Evolutionary conservation across 441 rosid genomes (phyloP).

Genomic region (Bruguiera hainesii): DNA sequence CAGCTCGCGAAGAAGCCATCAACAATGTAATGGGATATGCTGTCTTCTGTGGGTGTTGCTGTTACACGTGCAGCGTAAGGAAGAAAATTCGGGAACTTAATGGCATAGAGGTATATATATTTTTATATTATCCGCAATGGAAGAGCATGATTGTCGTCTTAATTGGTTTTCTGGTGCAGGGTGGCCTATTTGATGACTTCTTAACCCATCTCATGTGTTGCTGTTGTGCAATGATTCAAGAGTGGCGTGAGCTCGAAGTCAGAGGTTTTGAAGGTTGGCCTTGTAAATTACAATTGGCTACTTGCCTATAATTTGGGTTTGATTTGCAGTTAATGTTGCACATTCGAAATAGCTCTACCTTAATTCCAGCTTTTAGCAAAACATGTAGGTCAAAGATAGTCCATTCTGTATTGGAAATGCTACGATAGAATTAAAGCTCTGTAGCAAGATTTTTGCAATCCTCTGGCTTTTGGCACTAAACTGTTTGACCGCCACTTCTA

Average conservation of each 20-base stretch:
- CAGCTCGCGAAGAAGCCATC: slow-evolving; percentile 36
- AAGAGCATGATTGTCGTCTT: background rate
- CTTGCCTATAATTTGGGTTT: background rate
- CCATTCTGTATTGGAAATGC: too few species aligned
- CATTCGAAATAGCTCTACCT: background rate
- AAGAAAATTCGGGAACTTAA: slow-evolving; percentile 25
- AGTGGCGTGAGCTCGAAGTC: slow-evolving; percentile 40
- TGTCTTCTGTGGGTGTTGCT: slow-evolving; percentile 39
- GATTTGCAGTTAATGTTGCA: background rate
- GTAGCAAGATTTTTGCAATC: too few species aligned
- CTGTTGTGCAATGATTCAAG: slow-evolving; percentile 49
- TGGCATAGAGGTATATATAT: slow-evolving; percentile 25
- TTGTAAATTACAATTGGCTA: background rate
- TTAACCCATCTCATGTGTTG: slow-evolving; percentile 40
- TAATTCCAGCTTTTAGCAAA: too few species aligned
- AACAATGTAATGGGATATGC: slow-evolving; percentile 27
- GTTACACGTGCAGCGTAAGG: slow-evolving; percentile 35
- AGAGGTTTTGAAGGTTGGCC: slow-evolving; percentile 28
- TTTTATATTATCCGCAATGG: background rate
- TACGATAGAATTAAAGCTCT: too few species aligned
- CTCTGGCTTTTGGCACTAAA: too few species aligned
- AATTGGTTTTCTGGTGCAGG: slow-evolving; percentile 18
- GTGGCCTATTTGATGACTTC: slow-evolving; percentile 36
- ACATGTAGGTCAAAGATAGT: too few species aligned
- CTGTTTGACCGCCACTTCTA: background rate